Base-by-base conservation (phyloP, 495 filamentous ascomycete species). In the Xylaria venustula region DNA sequence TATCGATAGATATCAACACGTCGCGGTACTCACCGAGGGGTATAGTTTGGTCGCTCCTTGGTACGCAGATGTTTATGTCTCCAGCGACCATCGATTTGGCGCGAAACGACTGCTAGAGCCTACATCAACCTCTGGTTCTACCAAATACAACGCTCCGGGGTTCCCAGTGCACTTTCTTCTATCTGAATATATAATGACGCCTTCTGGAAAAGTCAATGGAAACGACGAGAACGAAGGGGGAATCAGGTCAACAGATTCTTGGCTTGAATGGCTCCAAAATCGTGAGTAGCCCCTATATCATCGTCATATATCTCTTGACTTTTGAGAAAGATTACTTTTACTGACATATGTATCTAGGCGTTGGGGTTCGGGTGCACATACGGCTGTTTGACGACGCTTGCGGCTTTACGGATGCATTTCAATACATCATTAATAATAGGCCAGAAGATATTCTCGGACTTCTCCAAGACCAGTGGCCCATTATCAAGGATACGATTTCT, bases 71-170 rank as follows among this genome's bases (percentile, higher is more conserved):
- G 7, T 48, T 30, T 64, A 67, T 41, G 57, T 75, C 23, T 58
- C 63, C 22, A 61, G 58, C 12, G 48, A 65, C 19, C 53, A 58
- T 36, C 65, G 64, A 26, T 70, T 67, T 30, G 59, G 65, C 40
- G 53, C 68, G 28, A 30, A 64, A 26, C 20, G 63, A 19, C 62
- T 73, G 15, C 57, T 71, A 36, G 14, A n/a, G 7, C 37, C 37
- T 8, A 40, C 14, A 3, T 8, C 7, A 40, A 40, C 7, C 37
- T 5, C 37, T 8, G 15, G 7, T 8, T 40, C 7, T 40, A 5
- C 37, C 15, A 12, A 15, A 40, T 40, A 3, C 37, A 15, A 8
- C 14, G 14, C 14, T 40, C 37, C 6, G 14, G 37, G 37, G 3
- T 40, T 11, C 15, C 37, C 37, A 8, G 37, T 40, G 37, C 37